Percentiles rank a stretch among this genome's conserved stretches.
These are phyloP conservation scores for Boletus sensibilis DNA, from an alignment of 768 basidiomycete genomes.

Conservation along the genomic window DNA sequence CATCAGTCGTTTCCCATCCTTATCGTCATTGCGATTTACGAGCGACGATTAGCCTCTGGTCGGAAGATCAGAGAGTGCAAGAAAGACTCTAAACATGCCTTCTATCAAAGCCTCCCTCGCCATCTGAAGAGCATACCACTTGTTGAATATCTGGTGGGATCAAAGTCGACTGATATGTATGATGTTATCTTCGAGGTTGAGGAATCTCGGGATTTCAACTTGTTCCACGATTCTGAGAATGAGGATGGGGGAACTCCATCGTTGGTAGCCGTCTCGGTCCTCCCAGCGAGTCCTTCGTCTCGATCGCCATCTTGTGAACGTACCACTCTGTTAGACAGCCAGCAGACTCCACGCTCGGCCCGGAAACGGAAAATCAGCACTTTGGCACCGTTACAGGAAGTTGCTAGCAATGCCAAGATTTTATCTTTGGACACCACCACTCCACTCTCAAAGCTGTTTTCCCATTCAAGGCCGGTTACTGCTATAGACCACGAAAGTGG, in stretches of 20 bases:
- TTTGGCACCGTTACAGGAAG: constrained; percentile 28
- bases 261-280: constrained; percentile 5
- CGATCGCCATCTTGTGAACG: constrained; percentile 4
- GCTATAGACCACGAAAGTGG: constrained; percentile 36
- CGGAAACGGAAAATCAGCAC: constrained; percentile 29
- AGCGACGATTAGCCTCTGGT: constrained; percentile 62
- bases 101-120: constrained; percentile 67
- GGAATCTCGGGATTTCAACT: constrained; percentile 42
- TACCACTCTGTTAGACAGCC: constrained; percentile 7
- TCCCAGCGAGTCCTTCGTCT: constrained; percentile 11
- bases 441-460: constrained; percentile 29
- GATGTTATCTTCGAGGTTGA: constrained; percentile 81
- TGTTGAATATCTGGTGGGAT: constrained; percentile 74
- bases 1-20: constrained; percentile 72
- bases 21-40: constrained; percentile 73
- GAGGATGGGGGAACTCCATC: constrained; percentile 29
- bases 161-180: constrained; percentile 62
- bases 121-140: constrained; percentile 73
- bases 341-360: constrained; percentile 5
- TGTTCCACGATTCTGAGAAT: constrained; percentile 53
- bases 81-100: constrained; percentile 48
- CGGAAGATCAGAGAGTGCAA: constrained; percentile 50
- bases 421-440: constrained; percentile 30
- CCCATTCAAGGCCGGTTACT: constrained; percentile 19
- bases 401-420: constrained; percentile 30